phyloP scores from a whole-genome alignment of 106 monocot species.

The Dendrobium officinale region DNA sequence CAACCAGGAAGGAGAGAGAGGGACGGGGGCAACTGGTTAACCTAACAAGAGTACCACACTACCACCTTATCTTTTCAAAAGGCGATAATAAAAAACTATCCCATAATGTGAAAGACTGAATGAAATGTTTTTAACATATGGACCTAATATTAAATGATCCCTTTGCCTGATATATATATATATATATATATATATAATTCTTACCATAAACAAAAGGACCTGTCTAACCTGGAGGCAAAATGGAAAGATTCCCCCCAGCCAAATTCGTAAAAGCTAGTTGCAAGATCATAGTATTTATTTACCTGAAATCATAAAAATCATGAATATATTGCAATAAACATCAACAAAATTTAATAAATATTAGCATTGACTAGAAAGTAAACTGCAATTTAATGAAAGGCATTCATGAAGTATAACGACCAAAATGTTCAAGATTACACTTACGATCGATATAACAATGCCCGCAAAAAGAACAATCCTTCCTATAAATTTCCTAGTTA shows the following conservation, averaged over 20 bases:
- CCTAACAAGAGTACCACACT: background rate
- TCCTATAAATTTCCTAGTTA: background rate
- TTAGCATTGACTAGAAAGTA: background rate
- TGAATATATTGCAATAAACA: background rate
- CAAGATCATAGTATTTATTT: conserved; percentile 77
- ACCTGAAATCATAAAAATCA: conserved; percentile 33
- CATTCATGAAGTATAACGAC: background rate
- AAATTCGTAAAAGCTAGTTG: conserved; percentile 78
- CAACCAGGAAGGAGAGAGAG: background rate
- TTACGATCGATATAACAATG: background rate
- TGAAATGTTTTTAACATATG: background rate
- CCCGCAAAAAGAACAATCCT: background rate
- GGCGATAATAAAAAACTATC: background rate
- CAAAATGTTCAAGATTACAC: background rate
- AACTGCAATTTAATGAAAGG: background rate
- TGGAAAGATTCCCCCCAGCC: conserved; percentile 85
- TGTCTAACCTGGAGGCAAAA: conserved; percentile 57
- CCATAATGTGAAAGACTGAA: background rate
- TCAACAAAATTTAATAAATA: background rate
- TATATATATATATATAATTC: background rate
- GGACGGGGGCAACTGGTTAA: background rate
- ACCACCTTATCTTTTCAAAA: background rate
- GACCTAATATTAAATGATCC: background rate
- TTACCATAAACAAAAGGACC: background rate
- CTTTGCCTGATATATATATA: background rate